phyloP scores from a whole-genome alignment of 2,329 filamentous ascomycete species.

The Phyllosticta citrichinensis region DNA sequence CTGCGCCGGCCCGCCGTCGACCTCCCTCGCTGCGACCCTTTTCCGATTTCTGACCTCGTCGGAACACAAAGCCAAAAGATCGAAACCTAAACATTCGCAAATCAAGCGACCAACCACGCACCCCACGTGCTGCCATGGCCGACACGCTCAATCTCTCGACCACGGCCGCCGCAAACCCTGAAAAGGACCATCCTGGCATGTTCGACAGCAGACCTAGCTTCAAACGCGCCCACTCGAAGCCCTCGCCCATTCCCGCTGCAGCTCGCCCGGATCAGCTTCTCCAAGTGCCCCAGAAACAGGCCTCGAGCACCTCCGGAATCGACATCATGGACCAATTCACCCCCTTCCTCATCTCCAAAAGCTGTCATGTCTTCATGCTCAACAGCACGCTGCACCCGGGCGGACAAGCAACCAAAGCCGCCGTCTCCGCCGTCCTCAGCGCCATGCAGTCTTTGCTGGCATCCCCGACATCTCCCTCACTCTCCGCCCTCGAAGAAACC shows the following conservation, averaged over 20 bases:
- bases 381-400: conserved; percentile 7
- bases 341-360: conserved; percentile 4
- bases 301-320: background rate
- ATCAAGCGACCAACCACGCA: background rate
- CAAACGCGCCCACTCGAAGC: background rate
- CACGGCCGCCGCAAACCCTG: background rate
- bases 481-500: background rate
- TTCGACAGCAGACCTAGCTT: background rate
- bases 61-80: background rate
- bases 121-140: conserved; percentile 10
- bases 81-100: background rate
- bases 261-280: background rate
- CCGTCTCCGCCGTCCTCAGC: conserved; percentile 1
- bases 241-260: background rate
- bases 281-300: background rate
- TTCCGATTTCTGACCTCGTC: background rate
- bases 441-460: background rate
- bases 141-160: conserved; percentile 4
- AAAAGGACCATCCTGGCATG: background rate
- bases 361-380: conserved; percentile 8
- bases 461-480: background rate
- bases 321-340: conserved; percentile 1
- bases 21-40: background rate
- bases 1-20: background rate
- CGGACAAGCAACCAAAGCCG: background rate